phyloP scores from a whole-genome alignment of 2,329 filamentous ascomycete genomes.

The Arthrobotrys entomopaga region DNA sequence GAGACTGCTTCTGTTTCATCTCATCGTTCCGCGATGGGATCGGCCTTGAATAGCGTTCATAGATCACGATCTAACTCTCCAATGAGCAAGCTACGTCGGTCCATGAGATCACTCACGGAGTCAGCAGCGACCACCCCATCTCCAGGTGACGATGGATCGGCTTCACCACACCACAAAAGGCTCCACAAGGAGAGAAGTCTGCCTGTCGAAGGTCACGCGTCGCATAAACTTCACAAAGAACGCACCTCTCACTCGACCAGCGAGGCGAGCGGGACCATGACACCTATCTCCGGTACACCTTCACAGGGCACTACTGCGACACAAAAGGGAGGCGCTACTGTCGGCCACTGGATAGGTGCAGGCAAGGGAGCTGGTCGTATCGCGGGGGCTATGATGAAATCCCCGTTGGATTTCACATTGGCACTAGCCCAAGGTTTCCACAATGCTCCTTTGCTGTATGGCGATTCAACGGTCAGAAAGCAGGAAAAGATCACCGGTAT shows the following conservation, averaged over 20 bases:
- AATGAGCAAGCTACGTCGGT: conserved; percentile 22
- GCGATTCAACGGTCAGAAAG: conserved; percentile 82
- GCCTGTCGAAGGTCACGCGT: conserved; percentile 3
- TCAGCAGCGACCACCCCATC: not conserved
- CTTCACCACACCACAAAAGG: conserved; percentile 17
- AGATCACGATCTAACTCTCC: conserved; percentile 48
- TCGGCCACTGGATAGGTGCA: conserved; percentile 73
- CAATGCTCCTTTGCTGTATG: conserved; percentile 85
- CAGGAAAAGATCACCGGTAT: conserved; percentile 81
- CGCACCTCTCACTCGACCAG: conserved; percentile 11
- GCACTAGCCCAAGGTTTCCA: conserved; percentile 86
- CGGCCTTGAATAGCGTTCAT: conserved; percentile 32
- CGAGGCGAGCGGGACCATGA: conserved; percentile 7
- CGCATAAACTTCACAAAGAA: conserved; percentile 34
- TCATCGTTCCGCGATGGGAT: conserved; percentile 45
- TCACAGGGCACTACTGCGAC: conserved; percentile 51
- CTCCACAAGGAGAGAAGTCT: conserved; percentile 43
- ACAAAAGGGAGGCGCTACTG: conserved; percentile 60
- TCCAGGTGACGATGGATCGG: conserved; percentile 6
- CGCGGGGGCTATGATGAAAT: conserved; percentile 73
- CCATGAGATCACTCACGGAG: conserved; percentile 26
- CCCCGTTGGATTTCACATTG: conserved; percentile 85
- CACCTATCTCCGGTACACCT: conserved; percentile 8
- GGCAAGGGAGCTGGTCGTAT: conserved; percentile 77
- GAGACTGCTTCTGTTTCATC: conserved; percentile 10